Conservation (phyloP, 495 filamentous ascomycete species). For the Diplogelasinospora grovesii region DNA sequence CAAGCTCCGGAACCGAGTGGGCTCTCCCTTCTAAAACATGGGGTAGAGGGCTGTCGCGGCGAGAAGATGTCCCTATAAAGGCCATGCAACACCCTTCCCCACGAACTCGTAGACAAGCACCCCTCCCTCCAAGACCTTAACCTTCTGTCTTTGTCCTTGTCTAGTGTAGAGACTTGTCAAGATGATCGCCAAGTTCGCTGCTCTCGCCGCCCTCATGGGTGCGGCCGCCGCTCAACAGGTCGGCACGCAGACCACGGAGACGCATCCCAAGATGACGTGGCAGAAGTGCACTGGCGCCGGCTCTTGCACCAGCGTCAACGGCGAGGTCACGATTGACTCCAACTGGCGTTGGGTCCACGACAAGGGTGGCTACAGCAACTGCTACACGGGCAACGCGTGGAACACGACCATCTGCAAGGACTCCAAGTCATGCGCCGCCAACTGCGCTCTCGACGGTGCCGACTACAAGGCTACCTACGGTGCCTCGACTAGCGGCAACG, state of each 20-base stretch:
- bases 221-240: constrained; percentile 45
- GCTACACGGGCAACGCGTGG: constrained; percentile 44
- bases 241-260: constrained; percentile 49
- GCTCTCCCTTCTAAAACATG: constrained; percentile 5
- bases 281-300: constrained; percentile 46
- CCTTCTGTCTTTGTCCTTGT: too few relatives aligned
- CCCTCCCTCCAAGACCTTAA: neutral
- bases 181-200: constrained; percentile 21
- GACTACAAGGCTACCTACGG: constrained; percentile 41
- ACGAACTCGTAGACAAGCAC: neutral
- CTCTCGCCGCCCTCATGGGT: constrained; percentile 31
- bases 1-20: neutral
- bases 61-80: constrained; percentile 11
- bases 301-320: constrained; percentile 39
- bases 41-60: neutral
- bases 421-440: constrained; percentile 32
- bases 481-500: constrained; percentile 38
- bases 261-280: constrained; percentile 53
- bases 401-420: constrained; percentile 32
- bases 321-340: constrained; percentile 38
- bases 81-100: neutral
- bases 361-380: constrained; percentile 31
- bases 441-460: constrained; percentile 41
- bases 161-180: constrained; percentile 3
- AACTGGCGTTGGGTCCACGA: constrained; percentile 47